phyloP scores from a whole-genome alignment of 192 early-diverging fungal genomes.

The Coemansia sp. region DNA sequence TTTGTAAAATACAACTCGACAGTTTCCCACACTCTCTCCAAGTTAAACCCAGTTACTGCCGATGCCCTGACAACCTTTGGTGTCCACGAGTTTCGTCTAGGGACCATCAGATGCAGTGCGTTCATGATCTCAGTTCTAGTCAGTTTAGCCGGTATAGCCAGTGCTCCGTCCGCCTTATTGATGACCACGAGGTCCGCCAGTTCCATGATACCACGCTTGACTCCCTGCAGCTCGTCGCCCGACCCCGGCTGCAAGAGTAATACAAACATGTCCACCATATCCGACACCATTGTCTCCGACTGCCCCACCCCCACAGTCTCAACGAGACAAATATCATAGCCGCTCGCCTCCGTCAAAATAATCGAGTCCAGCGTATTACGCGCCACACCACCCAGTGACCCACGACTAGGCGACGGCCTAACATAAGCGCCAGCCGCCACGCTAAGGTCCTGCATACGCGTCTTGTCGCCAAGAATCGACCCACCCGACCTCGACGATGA shows the following conservation, averaged over 20 bases:
- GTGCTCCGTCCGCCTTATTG: conserved; percentile 77
- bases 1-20: conserved; percentile 25
- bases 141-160: conserved; percentile 63
- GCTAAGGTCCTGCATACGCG: conserved; percentile 78
- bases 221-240: conserved; percentile 86
- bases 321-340: conserved; percentile 76
- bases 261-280: conserved; percentile 87
- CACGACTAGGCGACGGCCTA: conserved; percentile 73
- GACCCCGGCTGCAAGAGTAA: conserved; percentile 76
- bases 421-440: conserved; percentile 65
- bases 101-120: conserved; percentile 39
- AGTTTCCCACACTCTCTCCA: conserved; percentile 42
- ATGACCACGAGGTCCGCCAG: conserved; percentile 79
- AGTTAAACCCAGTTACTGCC: conserved; percentile 35
- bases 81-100: conserved; percentile 26
- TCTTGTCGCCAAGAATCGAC: conserved; percentile 84
- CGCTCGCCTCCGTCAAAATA: conserved; percentile 75
- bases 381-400: conserved; percentile 76
- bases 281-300: conserved; percentile 82
- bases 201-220: conserved; percentile 89
- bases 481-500: conserved; percentile 79
- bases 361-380: conserved; percentile 81
- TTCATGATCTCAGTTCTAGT: conserved; percentile 61
- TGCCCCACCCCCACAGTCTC: conserved; percentile 89
- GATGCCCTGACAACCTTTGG: conserved; percentile 44